Percentiles rank a stretch among this genome's conserved stretches.
These are phyloP conservation scores for Candida sonorensis DNA, from an alignment of 805 yeast species.

Conservation along the genomic window DNA sequence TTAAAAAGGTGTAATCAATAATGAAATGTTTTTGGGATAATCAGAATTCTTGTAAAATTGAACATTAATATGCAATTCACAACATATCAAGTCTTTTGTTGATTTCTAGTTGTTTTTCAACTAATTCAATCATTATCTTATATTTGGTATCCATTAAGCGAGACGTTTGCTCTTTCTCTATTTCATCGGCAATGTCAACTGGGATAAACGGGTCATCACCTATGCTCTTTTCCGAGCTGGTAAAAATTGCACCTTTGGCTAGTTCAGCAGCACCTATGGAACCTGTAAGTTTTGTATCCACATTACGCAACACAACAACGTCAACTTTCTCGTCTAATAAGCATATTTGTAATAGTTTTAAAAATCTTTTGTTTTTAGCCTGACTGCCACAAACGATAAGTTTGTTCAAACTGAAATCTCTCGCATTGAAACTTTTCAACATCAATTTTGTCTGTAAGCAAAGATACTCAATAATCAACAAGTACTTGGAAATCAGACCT, in stretches of 20 bases:
- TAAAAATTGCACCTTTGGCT: constrained; percentile 1
- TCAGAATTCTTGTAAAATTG: too few species aligned
- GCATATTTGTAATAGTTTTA: constrained; percentile 25
- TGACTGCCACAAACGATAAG: constrained; percentile 49
- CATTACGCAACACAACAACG: constrained; percentile 2
- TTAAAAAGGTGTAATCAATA: too few species aligned
- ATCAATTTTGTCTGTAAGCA: constrained; percentile 43
- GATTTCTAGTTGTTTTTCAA: constrained; percentile 12
- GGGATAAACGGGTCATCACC: background rate
- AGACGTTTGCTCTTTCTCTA: constrained; percentile 1
- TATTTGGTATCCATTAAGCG: constrained; percentile 9
- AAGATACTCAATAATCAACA: constrained; percentile 42
- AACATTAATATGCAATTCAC: too few species aligned
- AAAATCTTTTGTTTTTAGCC: constrained; percentile 37
- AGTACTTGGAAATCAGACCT: constrained; percentile 31
- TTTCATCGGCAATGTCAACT: background rate
- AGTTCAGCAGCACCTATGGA: constrained; percentile 12
- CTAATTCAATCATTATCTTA: constrained; percentile 6
- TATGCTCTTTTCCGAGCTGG: too few species aligned
- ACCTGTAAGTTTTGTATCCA: constrained; percentile 10
- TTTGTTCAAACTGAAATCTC: constrained; percentile 19
- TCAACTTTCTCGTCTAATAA: constrained; percentile 8
- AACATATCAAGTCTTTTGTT: constrained; percentile 7
- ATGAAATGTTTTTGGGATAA: too few species aligned
- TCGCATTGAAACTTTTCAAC: constrained; percentile 22